Base-by-base conservation (phyloP, 805 yeast species). In the Ogataea wickerhamii region DNA sequence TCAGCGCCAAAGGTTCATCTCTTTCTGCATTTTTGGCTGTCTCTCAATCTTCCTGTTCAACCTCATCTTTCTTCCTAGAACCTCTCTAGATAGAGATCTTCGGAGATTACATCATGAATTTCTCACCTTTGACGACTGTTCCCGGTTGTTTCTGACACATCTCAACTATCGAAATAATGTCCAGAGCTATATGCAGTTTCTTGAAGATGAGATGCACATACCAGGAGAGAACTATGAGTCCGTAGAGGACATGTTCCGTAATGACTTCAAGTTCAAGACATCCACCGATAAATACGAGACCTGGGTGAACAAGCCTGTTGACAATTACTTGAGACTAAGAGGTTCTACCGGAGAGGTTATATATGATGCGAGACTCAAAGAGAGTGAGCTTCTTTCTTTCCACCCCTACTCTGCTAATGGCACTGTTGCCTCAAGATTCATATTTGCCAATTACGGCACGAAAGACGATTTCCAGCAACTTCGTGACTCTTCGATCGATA, bases 1-100 rank as follows among this genome's bases (percentile, higher is more conserved):
- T 23, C 56, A 56, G 38, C 47, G 58, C 20, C 59, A 58, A 32
- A 45, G 73, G 36, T 70, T 78, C 40, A 60, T 72, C 57, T 64
- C 71, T 48, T 68, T 71, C 43, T 62, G 71, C 32, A 54, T 66
- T 0, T 53, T 76, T 17, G 84, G 86, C 1, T 43, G 78, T 2
- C 37, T 70, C 2, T 76, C 78, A 32, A 60, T 78, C 24, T 52
- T 76, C 12, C 66, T 74, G 2, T 78, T 84, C 54, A 76, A 84
- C 28, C 65, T 86, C 34, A 76, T 82, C 0, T 88, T 88, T 56
- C 66, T 87, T 12, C 96, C 96, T 2, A 61, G 96, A 40, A 86
- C 97, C 1, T 85, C 95, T 2, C 64, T 87, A 14, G 77, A 83
- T 34, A 66, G 95, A 47, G 96, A 89, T 59, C 76, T 84, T 51